Conservation (phyloP, 768 basidiomycete genomes). For the Gautieria morchelliformis region DNA sequence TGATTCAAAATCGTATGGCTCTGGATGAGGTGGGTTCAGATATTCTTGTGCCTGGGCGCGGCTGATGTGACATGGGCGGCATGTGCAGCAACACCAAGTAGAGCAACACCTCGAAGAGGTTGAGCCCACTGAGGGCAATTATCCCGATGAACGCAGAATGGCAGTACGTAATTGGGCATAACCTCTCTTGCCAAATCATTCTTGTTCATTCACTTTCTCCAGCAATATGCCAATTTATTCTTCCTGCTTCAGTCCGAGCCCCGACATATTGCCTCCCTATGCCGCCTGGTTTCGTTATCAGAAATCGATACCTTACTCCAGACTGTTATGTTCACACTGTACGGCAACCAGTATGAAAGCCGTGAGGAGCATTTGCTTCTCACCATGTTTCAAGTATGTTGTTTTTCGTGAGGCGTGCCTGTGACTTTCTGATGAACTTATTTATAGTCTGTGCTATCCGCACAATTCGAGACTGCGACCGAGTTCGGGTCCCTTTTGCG, state of each 20-base stretch:
- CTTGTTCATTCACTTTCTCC: constrained; percentile 14
- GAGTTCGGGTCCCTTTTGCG: constrained; percentile 98
- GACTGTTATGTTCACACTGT: constrained; percentile 99
- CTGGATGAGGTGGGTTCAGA: constrained; percentile 67
- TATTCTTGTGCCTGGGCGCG: background rate
- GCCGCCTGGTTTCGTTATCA: constrained; percentile 88
- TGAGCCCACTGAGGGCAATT: constrained; percentile 85
- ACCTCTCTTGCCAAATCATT: background rate
- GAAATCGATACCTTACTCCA: constrained; percentile 99
- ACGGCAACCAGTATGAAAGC: constrained; percentile 98
- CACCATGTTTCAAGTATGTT: constrained; percentile 79
- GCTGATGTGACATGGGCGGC: constrained; percentile 9
- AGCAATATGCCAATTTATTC: constrained; percentile 98
- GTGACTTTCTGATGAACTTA: background rate
- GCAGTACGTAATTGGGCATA: constrained; percentile 17
- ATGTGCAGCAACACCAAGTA: constrained; percentile 79
- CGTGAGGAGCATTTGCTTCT: constrained; percentile 95
- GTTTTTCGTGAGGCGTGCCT: background rate
- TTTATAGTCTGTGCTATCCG: constrained; percentile 84
- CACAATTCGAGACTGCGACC: constrained; percentile 97
- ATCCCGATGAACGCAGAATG: constrained; percentile 87
- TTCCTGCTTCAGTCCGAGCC: constrained; percentile 98
- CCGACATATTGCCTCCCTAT: constrained; percentile 91
- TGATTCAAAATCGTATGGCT: constrained; percentile 98
- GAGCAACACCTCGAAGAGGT: constrained; percentile 93